Evolutionary conservation across 2,329 filamentous ascomycete species (phyloP), one percentile per base, ranked within the genome.

Genomic region (Cadophora luteo-olivacea): DNA sequence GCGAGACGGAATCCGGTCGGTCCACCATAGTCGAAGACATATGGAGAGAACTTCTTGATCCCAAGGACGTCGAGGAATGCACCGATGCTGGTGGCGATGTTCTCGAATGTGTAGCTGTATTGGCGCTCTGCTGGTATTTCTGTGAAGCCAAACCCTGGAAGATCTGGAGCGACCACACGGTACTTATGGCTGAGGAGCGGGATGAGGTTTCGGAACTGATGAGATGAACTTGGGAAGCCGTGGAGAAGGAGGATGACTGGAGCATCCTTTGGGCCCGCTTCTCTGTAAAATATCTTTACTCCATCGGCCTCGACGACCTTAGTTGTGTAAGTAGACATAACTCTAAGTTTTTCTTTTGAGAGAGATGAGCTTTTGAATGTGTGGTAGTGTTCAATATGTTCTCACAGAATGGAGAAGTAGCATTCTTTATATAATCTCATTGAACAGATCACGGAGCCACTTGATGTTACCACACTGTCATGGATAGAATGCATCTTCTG

Each of bases 11-110:
- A 78, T 0, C 82, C 87, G 0, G 82, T 81, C 0, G 88, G 87
- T 0, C 86, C 85, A 62, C 87, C 87, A 75, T 89, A 89, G 79
- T 90, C 87, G 75, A 90, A 89, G 70, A 89, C 82, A 76, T 89
- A 90, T 33, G 87, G 77, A 16, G 84, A 82, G 77, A 84, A 88
- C 38, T 80, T 81, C 16, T 73, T 69, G 45, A 89, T 79, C 3
- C 78, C 68, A 9, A 89, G 77, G 0, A 80, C 78, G 45, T 83
- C 79, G 14, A 87, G 75, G 72, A 88, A 88, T 7, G 80, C 80
- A 11, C 78, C 79, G 45, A 86, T 79, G 1, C 83, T 85, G 6
- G 66, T 75, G 41, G 86, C 78, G 6, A 89, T 76, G 74, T 80
- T 83, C 58, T 81, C 83, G 71, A 90, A 89, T 16, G 82, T 86